phyloP scores from a whole-genome alignment of 805 yeast species.

The Teunomyces barrocoloradensis region DNA sequence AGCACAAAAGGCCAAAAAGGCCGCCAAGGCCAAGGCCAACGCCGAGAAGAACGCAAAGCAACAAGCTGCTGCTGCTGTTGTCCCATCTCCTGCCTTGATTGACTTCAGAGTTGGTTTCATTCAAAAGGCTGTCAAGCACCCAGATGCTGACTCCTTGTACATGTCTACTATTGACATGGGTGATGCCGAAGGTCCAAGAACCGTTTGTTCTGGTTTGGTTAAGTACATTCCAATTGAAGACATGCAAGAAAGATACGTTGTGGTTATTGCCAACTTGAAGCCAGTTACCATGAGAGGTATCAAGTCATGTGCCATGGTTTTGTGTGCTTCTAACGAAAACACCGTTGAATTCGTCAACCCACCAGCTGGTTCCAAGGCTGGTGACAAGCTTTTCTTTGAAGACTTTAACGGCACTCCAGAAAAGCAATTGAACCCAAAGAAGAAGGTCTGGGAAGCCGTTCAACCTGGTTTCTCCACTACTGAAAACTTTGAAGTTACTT shows the following conservation, averaged over 20 bases:
- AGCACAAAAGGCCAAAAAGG: constrained; percentile 62
- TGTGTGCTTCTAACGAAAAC: constrained; percentile 79
- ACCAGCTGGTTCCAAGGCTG: constrained; percentile 89
- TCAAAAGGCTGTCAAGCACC: constrained; percentile 94
- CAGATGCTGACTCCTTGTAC: constrained; percentile 94
- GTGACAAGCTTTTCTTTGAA: constrained; percentile 95
- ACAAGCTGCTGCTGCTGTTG: constrained; percentile 54
- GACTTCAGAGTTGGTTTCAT: constrained; percentile 96
- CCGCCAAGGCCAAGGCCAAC: constrained; percentile 60
- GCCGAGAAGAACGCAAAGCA: constrained; percentile 48
- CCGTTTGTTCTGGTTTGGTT: constrained; percentile 96
- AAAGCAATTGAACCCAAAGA: constrained; percentile 92
- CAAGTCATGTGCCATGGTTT: constrained; percentile 93
- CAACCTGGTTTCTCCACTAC: constrained; percentile 90
- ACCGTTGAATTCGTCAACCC: constrained; percentile 91
- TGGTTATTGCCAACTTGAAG: constrained; percentile 91
- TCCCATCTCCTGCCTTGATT: constrained; percentile 78
- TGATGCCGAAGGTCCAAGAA: constrained; percentile 95
- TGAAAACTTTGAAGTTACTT: constrained; percentile 73
- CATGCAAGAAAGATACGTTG: constrained; percentile 91
- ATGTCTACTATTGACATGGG: constrained; percentile 97
- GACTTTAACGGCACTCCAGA: constrained; percentile 88
- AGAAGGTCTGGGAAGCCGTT: constrained; percentile 94
- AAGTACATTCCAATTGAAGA: constrained; percentile 86
- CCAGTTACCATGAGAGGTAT: constrained; percentile 98